phyloP scores from a whole-genome alignment of 768 basidiomycete species.

The Leccinum longicurvipes region DNA sequence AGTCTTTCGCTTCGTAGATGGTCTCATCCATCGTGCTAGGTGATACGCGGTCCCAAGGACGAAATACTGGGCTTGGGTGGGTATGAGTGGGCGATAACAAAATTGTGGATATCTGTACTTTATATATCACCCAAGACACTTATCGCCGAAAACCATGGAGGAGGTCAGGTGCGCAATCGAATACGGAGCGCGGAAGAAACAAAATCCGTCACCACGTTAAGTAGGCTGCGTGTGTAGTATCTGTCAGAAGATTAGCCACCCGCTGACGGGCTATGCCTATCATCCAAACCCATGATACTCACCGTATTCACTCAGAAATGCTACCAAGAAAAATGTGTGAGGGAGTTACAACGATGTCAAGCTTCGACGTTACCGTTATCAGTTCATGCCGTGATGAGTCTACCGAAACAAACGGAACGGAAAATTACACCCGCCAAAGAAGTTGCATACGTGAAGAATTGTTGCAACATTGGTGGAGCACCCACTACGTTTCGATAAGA shows the following conservation, averaged over 20 bases:
- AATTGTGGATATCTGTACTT: not conserved
- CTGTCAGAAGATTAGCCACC: not conserved
- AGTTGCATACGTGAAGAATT: not conserved
- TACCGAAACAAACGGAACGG: not conserved
- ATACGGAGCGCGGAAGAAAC: not conserved
- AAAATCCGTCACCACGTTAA: not conserved
- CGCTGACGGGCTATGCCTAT: not conserved
- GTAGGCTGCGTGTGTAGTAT: conserved; percentile 1
- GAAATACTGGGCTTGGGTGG: not conserved
- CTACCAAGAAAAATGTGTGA: not conserved
- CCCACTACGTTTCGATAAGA: not conserved
- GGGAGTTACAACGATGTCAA: not conserved
- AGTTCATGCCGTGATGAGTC: not conserved
- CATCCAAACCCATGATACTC: conserved; percentile 1
- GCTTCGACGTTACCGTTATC: not conserved
- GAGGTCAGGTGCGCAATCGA: conserved; percentile 3
- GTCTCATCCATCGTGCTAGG: not conserved
- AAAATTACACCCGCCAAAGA: not conserved
- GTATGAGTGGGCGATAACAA: not conserved
- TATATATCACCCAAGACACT: conserved; percentile 5
- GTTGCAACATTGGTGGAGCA: not conserved
- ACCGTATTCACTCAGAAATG: not conserved
- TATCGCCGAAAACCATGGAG: not conserved
- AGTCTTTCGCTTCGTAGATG: not conserved
- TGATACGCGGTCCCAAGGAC: not conserved